Conservation (phyloP, 306 rosid species). For the Vigna trinervia region DNA sequence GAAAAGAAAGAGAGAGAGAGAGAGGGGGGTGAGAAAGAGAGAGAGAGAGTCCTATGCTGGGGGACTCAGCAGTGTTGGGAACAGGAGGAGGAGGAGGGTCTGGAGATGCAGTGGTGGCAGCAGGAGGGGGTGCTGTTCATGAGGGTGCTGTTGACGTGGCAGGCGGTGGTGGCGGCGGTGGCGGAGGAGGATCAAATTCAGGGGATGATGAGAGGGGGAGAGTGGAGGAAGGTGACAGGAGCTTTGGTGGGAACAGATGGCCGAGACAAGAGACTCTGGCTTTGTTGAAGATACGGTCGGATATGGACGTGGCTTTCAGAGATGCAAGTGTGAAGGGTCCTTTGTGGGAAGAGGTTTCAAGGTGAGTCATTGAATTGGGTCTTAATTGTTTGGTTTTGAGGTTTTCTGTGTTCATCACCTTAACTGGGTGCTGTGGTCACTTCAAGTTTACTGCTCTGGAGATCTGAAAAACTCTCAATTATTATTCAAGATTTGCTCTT, state of each 20-base stretch:
- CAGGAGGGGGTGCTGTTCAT: constrained; percentile 4
- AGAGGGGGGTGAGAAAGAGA: not conserved
- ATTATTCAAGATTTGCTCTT: constrained; percentile 4
- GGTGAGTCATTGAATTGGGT: constrained; percentile 42
- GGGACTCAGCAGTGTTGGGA: constrained; percentile 72
- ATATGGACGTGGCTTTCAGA: constrained; percentile 83
- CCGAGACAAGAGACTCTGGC: constrained; percentile 91
- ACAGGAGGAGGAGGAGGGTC: constrained; percentile 54
- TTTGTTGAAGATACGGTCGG: constrained; percentile 88
- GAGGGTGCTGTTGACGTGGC: constrained; percentile 37
- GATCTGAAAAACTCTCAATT: constrained; percentile 42
- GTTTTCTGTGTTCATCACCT: not conserved
- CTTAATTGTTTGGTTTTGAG: not conserved
- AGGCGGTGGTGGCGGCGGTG: constrained; percentile 11
- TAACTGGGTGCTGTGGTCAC: not conserved
- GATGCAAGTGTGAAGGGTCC: constrained; percentile 97
- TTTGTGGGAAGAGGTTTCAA: constrained; percentile 96
- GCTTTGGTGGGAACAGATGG: constrained; percentile 91
- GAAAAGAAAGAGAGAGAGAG: not conserved
- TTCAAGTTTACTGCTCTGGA: constrained; percentile 18
- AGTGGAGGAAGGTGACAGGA: constrained; percentile 66
- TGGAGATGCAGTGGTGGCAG: constrained; percentile 45
- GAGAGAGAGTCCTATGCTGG: constrained; percentile 69
- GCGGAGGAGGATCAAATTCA: constrained; percentile 63
- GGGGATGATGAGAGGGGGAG: constrained; percentile 69